These are phyloP conservation scores for Botryotinia narcissicola DNA, from an alignment of 2,329 filamentous ascomycete genomes.

Conservation along the genomic window DNA sequence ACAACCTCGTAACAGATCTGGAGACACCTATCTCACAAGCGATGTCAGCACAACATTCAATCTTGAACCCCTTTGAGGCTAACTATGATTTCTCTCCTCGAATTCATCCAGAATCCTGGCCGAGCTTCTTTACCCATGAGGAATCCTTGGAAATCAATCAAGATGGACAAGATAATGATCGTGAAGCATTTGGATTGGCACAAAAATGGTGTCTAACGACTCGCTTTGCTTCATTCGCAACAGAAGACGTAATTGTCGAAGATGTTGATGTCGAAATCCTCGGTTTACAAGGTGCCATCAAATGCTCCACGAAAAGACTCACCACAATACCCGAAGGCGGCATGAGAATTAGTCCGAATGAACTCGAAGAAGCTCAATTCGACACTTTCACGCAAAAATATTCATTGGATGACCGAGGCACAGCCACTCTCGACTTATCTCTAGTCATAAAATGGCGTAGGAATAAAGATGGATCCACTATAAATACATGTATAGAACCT, in stretches of 20 bases:
- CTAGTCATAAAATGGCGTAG: constrained; percentile 79
- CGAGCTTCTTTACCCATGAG: constrained; percentile 70
- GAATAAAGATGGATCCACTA: constrained; percentile 31
- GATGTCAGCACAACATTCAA: constrained; percentile 63
- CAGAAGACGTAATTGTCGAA: constrained; percentile 59
- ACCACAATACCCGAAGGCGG: constrained; percentile 43
- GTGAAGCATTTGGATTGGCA: constrained; percentile 58
- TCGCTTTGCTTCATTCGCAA: constrained; percentile 72
- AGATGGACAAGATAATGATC: constrained; percentile 36
- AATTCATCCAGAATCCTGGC: constrained; percentile 77
- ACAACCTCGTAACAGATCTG: constrained; percentile 75
- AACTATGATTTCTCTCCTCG: constrained; percentile 84
- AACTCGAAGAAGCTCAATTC: constrained; percentile 70
- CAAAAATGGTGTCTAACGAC: constrained; percentile 81
- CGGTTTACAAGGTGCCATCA: constrained; percentile 59
- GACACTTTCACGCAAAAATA: constrained; percentile 71
- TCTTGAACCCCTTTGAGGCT: constrained; percentile 85
- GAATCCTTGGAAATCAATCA: constrained; percentile 37
- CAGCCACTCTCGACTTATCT: constrained; percentile 70
- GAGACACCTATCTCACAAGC: constrained; percentile 79
- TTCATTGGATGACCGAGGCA: constrained; percentile 76
- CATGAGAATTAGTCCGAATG: constrained; percentile 59
- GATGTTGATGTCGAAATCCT: constrained; percentile 63
- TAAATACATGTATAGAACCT: constrained; percentile 66
- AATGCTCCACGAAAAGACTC: constrained; percentile 50